Evolutionary conservation across 257 asterid species (phyloP).

Genomic region (Scutellaria galericulata): DNA sequence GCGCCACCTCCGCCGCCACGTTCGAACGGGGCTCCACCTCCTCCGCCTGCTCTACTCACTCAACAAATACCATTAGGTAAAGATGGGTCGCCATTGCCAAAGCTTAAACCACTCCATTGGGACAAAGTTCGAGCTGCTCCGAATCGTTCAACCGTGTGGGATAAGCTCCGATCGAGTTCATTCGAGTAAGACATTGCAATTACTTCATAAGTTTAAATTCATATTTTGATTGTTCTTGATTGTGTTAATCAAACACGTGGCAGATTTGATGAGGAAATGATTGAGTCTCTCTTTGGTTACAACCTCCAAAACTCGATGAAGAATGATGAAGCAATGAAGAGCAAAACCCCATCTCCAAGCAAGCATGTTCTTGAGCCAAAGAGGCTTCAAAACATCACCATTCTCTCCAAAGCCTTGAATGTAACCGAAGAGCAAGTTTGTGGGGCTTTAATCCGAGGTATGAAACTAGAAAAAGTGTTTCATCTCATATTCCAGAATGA

Average conservation of each 20-base stretch:
- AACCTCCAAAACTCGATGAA: conserved; percentile 66
- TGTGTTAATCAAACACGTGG: conserved; percentile 27
- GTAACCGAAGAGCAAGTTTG: conserved; percentile 79
- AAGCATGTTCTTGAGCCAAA: conserved; percentile 95
- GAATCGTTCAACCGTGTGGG: conserved; percentile 93
- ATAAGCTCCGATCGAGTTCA: conserved; percentile 86
- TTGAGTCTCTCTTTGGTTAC: conserved; percentile 89
- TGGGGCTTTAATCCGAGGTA: conserved; percentile 76
- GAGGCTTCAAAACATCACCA: conserved; percentile 89
- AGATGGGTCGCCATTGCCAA: conserved; percentile 78
- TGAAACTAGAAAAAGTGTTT: neutral
- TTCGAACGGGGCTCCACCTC: conserved; percentile 60
- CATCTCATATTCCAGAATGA: neutral
- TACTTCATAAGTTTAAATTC: neutral
- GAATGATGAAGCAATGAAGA: conserved; percentile 60
- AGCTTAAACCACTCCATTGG: conserved; percentile 95
- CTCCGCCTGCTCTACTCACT: conserved; percentile 57
- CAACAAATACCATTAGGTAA: conserved; percentile 62
- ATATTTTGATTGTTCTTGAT: conserved; percentile 12
- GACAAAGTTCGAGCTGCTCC: conserved; percentile 96
- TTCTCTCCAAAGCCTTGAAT: conserved; percentile 86
- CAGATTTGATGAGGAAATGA: conserved; percentile 97
- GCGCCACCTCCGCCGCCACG: conserved; percentile 65
- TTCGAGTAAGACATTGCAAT: conserved; percentile 73
- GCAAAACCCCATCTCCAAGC: conserved; percentile 86